Percentiles rank a stretch among this genome's conserved stretches.
Conservation (phyloP, 208 protist genomes). For the Trypanosoma grayi region DNA sequence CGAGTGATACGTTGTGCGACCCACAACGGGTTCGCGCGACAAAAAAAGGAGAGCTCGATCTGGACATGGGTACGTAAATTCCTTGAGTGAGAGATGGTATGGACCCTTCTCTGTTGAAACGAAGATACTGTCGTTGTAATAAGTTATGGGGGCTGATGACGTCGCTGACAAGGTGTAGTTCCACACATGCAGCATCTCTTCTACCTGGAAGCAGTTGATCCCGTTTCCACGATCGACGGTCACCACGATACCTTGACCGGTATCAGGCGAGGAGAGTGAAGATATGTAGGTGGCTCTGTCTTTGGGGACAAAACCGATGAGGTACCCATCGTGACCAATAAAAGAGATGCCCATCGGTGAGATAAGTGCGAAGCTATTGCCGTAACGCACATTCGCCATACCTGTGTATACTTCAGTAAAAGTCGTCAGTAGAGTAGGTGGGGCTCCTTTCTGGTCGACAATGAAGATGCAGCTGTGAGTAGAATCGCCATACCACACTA, state of each 20-base stretch:
- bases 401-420: not conserved
- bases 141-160: conserved; percentile 18
- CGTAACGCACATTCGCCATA: conserved; percentile 17
- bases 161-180: conserved; percentile 3
- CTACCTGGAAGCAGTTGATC: conserved; percentile 11
- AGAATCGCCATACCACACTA: conserved; percentile 8
- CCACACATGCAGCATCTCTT: conserved; percentile 11
- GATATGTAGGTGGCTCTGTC: conserved; percentile 7
- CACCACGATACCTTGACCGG: conserved; percentile 15
- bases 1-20: not conserved
- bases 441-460: not conserved
- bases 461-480: conserved; percentile 15
- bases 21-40: not conserved
- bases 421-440: conserved; percentile 7
- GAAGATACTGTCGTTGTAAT: conserved; percentile 24
- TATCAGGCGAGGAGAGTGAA: conserved; percentile 7
- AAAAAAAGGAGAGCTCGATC: conserved; percentile 10
- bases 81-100: conserved; percentile 1
- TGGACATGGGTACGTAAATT: conserved; percentile 20
- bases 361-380: conserved; percentile 14
- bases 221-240: not conserved
- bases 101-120: conserved; percentile 11
- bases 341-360: not conserved
- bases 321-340: not conserved
- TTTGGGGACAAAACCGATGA: not conserved